Base-by-base conservation (phyloP, 306 rosid species). In the Quillaja saponaria region DNA sequence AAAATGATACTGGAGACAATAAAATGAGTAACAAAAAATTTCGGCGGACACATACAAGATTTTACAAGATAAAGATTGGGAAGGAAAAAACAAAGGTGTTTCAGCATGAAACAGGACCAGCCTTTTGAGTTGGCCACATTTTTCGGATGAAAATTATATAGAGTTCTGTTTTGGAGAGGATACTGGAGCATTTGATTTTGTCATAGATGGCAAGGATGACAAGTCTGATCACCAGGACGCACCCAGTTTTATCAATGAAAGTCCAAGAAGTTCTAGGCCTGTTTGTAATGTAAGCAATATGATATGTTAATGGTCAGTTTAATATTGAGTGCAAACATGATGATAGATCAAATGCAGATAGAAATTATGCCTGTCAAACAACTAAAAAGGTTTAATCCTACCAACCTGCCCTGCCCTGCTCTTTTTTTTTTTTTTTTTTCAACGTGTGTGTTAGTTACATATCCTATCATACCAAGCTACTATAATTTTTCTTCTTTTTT, bases 91-190 rank as follows among this genome's bases (percentile, higher is more conserved):
- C 55, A 34, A 71, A 21, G 34, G 37, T 46, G 40, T 71, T 49
- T 17, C 64, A 6, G 54, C 35, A 15, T 67, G 55, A 62, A 64
- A 52, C 8, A 50, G 10, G 37, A 8, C 16, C 8, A 73, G 69
- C 28, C 74, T 68, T 49, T 77, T 87, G 14, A 76, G 60, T 38
- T 66, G 76, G 75, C 75, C 81, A 49, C 76, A 68, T 16, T 80
- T 70, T 10, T 7, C 21, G 6, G 85, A 80, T 46, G 86, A 85
- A 28, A 85, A 83, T 51, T 91, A 71, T 33, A 91, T 87, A 5
- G 87, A 78, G 16, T 83, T 87, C 64, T 74, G 82, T 67, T 83
- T 87, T 39, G 61, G 68, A 68, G 87, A 83, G 14, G 81, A 87
- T n/a, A n/a, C n/a, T 63, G 87, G 77, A 21, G 53, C 73, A 21